Percentiles rank a stretch among this genome's conserved stretches.
phyloP scores from a whole-genome alignment of 2,329 filamentous ascomycete species.

The Aspergillus quadricinctus region DNA sequence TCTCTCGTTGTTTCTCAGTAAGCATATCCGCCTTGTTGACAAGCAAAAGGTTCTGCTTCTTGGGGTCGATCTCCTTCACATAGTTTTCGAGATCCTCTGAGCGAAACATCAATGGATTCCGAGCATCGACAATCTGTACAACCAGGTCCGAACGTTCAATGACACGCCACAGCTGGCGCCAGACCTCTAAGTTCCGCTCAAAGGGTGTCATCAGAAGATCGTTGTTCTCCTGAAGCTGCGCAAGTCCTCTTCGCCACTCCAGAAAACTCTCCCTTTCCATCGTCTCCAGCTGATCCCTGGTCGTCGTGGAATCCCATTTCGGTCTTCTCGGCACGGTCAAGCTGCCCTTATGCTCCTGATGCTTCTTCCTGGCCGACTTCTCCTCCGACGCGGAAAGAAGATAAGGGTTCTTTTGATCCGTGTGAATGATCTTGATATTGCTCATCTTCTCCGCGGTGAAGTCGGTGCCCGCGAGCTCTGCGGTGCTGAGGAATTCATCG shows the following conservation, averaged over 20 bases:
- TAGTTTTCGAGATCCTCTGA: conserved; percentile 91
- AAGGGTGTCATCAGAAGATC: conserved; percentile 97
- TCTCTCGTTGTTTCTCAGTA: conserved; percentile 73
- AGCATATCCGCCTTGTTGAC: conserved; percentile 99
- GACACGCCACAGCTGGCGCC: conserved; percentile 96
- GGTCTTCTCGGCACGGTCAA: conserved; percentile 88
- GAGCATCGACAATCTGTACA: conserved; percentile 96
- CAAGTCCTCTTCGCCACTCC: conserved; percentile 83
- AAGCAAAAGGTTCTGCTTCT: conserved; percentile 84
- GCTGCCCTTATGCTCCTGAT: conserved; percentile 70
- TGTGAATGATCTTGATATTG: conserved; percentile 97
- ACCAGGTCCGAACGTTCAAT: conserved; percentile 94
- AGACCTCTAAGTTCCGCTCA: conserved; percentile 94
- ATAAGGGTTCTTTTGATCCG: conserved; percentile 93
- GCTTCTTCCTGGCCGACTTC: conserved; percentile 70
- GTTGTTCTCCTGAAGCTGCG: conserved; percentile 88
- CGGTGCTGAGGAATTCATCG: conserved; percentile 93
- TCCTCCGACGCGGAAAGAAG: conserved; percentile 83
- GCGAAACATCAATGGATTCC: conserved; percentile 89
- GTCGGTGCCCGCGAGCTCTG: conserved; percentile 94
- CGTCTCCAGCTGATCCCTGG: conserved; percentile 72
- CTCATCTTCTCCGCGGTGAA: conserved; percentile 99
- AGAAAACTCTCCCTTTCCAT: conserved; percentile 77
- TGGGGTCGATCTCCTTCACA: conserved; percentile 83
- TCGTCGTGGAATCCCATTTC: conserved; percentile 81